These are phyloP conservation scores for Ceratocystis harringtonii DNA, from an alignment of 2,329 filamentous ascomycete genomes.

Conservation along the genomic window DNA sequence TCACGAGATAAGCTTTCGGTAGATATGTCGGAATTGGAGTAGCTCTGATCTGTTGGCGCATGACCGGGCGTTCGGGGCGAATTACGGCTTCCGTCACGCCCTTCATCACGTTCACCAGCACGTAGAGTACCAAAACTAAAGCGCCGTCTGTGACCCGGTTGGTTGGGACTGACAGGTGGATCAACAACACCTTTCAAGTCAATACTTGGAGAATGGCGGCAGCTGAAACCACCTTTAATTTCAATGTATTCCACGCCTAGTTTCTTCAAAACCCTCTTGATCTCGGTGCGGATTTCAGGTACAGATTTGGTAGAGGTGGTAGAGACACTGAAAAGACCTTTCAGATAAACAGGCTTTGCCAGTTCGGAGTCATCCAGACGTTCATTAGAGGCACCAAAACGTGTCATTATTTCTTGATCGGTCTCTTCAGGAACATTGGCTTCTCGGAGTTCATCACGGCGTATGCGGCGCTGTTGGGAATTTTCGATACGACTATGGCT, in stretches of 20 bases:
- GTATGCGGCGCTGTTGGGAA: slow-evolving; percentile 70
- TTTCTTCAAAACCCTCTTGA: slow-evolving; percentile 76
- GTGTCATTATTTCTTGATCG: slow-evolving; percentile 51
- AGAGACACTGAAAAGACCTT: slow-evolving; percentile 91
- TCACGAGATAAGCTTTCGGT: slow-evolving; percentile 54
- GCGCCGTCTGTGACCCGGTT: slow-evolving; percentile 51
- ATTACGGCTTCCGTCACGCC: slow-evolving; percentile 40
- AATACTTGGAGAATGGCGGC: slow-evolving; percentile 77
- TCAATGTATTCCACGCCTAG: slow-evolving; percentile 83
- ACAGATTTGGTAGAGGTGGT: slow-evolving; percentile 90
- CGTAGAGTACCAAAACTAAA: slow-evolving; percentile 67
- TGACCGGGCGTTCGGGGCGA: slow-evolving; percentile 28
- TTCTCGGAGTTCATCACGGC: slow-evolving; percentile 51
- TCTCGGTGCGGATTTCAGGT: slow-evolving; percentile 68
- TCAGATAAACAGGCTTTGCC: slow-evolving; percentile 87
- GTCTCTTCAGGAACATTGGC: slow-evolving; percentile 83
- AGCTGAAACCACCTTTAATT: slow-evolving; percentile 87
- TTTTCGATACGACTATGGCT: slow-evolving; percentile 82
- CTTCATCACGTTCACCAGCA: slow-evolving; percentile 53
- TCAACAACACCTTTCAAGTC: slow-evolving; percentile 63
- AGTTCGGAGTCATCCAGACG: slow-evolving; percentile 55
- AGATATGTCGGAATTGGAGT: slow-evolving; percentile 75
- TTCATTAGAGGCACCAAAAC: slow-evolving; percentile 42
- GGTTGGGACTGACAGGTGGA: slow-evolving; percentile 37
- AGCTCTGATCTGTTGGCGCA: slow-evolving; percentile 49